Conservation (phyloP, 1,284 basidiomycete species). For the Albatrellus sp. region DNA sequence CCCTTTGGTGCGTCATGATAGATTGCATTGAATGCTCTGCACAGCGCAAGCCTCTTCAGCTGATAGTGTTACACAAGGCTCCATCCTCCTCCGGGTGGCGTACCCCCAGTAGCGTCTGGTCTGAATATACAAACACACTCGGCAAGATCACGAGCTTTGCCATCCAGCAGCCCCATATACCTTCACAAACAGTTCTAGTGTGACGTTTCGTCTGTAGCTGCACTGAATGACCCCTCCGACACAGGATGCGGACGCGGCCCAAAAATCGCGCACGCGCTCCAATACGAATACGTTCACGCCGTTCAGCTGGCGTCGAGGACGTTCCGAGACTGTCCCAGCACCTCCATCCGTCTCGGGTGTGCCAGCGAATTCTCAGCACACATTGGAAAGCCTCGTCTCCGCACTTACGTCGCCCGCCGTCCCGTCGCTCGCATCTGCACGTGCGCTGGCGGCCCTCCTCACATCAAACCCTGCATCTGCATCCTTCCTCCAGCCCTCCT, state of each 20-base stretch:
- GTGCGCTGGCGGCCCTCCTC: conserved; percentile 17
- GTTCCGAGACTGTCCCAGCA: conserved; percentile 17
- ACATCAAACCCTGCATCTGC: conserved; percentile 1
- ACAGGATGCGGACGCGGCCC: conserved; percentile 5
- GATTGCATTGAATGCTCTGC: no score
- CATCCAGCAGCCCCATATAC: no score
- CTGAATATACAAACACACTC: no score
- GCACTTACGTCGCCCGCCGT: conserved; percentile 22
- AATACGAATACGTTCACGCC: conserved; percentile 30
- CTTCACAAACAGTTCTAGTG: background rate
- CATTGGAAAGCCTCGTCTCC: conserved; percentile 20
- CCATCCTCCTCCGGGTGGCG: no score
- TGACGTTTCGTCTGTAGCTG: background rate
- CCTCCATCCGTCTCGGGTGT: conserved; percentile 4
- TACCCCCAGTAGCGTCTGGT: no score
- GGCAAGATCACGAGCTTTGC: no score
- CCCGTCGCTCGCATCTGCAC: conserved; percentile 20
- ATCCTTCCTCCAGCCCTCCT: conserved; percentile 10
- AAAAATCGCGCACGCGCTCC: conserved; percentile 8
- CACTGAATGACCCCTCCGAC: conserved; percentile 7
- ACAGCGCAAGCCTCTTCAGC: no score
- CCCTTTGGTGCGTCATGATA: no score
- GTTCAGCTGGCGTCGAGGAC: conserved; percentile 31
- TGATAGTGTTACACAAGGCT: no score
- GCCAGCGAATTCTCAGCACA: background rate